Base-by-base conservation (phyloP, 768 basidiomycete genomes). In the Chalciporus piperatus region DNA sequence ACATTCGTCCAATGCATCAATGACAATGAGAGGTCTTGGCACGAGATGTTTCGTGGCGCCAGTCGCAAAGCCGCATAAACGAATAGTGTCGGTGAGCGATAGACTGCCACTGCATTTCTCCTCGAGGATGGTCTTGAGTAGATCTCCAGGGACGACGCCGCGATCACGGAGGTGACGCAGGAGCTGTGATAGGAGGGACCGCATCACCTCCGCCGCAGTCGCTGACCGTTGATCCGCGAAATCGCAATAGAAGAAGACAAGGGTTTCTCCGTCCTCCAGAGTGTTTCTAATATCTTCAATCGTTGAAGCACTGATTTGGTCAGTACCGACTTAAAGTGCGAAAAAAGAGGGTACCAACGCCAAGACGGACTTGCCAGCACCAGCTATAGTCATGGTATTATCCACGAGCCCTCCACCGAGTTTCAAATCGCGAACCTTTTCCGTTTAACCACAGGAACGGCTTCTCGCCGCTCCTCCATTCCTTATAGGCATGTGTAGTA, bases 1-100 rank as follows among this genome's bases (percentile, higher is more conserved):
- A 30, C 63, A 65, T 13, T 65, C 64, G 16, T 66, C 61, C 1
- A 66, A 54, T 12, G 54, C 57, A 32, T 66, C 64, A 3, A 66
- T 27, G 17, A 64, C 41, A 2, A 60, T 35, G 0, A 65, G 8
- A 0, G 59, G 52, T 25, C 47, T 50, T n/a, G n/a, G n/a, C n/a
- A n/a, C 33, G 30, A 17, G 47, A 7, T 14, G 32, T 33, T 33
- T 45, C 20, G 44, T 14, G 39, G 54, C 20, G 16, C 25, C 19
- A 4, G 45, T 8, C 32, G 53, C 8, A 51, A 45, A 6, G 16
- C 25, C 6, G 55, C 37, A 0, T 42, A 19, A 13, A 50, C 7
- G 57, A 5, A 35, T 38, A 33, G n/a, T 4, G 3, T 6, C 33
- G 16, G 13, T n/a, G 7, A 46, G 17, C 33, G 28, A 17, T 54